These are phyloP conservation scores for Candida ovalis DNA, from an alignment of 805 yeast genomes.

Conservation along the genomic window DNA sequence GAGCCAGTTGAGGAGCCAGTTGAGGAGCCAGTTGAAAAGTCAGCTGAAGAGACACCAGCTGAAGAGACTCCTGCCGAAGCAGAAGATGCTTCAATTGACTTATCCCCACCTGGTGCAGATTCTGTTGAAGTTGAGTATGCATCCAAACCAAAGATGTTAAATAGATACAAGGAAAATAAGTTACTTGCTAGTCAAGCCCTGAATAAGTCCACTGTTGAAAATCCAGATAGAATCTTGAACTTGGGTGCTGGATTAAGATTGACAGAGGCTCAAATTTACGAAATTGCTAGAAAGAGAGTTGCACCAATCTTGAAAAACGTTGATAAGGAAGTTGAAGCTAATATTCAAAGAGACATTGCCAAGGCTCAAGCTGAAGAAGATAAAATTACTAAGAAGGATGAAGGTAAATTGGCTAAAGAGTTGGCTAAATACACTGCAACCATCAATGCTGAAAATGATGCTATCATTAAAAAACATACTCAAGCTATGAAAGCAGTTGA, in stretches of 20 bases:
- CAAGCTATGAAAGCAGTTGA: constrained; percentile 22
- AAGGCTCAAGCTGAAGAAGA: constrained; percentile 38
- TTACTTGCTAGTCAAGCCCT: constrained; percentile 44
- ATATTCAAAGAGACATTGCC: constrained; percentile 37
- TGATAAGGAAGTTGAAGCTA: constrained; percentile 45
- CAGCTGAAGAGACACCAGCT: constrained; percentile 6
- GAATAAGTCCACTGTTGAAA: constrained; percentile 39
- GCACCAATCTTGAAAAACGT: constrained; percentile 51
- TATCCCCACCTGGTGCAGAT: constrained; percentile 30
- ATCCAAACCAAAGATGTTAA: constrained; percentile 46
- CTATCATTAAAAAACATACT: constrained; percentile 21
- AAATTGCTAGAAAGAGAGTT: constrained; percentile 51
- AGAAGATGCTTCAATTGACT: constrained; percentile 26
- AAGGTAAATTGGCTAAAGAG: constrained; percentile 32
- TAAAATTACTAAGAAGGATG: constrained; percentile 31
- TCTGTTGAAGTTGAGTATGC: constrained; percentile 36
- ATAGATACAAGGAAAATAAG: constrained; percentile 47
- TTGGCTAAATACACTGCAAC: constrained; percentile 35
- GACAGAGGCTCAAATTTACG: constrained; percentile 53
- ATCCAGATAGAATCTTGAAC: constrained; percentile 46
- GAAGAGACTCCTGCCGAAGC: constrained; percentile 7
- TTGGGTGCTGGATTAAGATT: constrained; percentile 52
- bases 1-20: constrained; percentile 12
- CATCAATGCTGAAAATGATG: constrained; percentile 40
- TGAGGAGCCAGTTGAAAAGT: constrained; percentile 5